Conservation (phyloP, 2,329 filamentous ascomycete species). For the Cercospora zeina region DNA sequence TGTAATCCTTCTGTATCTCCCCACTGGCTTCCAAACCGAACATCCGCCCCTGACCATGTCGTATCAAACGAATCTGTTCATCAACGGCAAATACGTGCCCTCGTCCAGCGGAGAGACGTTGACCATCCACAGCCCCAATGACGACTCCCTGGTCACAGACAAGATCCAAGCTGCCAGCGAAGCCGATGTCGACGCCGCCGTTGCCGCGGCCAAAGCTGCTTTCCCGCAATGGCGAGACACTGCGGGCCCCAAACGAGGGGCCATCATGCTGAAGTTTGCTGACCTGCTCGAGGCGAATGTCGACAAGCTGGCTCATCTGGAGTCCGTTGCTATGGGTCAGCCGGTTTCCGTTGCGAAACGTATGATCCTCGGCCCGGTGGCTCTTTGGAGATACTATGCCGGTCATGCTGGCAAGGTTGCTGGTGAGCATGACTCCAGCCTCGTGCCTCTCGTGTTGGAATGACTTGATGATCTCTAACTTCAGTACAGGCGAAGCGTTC, state of each 20-base stretch:
- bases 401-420: constrained; percentile 34
- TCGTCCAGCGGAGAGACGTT: constrained; percentile 15
- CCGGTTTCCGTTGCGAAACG: constrained; percentile 41
- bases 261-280: constrained; percentile 69
- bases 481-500: constrained; percentile 22
- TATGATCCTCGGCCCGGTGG: constrained; percentile 34
- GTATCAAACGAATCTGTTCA: constrained; percentile 43
- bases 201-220: constrained; percentile 58
- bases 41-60: not conserved
- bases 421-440: constrained; percentile 14
- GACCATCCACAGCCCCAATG: constrained; percentile 26
- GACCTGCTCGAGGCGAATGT: constrained; percentile 37
- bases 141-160: constrained; percentile 53
- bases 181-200: constrained; percentile 57
- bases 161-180: constrained; percentile 54
- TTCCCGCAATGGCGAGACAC: constrained; percentile 67
- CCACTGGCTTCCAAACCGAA: not conserved
- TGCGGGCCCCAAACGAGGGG: constrained; percentile 54
- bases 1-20: not conserved
- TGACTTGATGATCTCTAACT: not conserved
- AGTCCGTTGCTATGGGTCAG: constrained; percentile 58
- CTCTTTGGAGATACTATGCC: constrained; percentile 36
- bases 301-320: constrained; percentile 61
- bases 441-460: not conserved
- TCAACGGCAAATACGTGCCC: constrained; percentile 34